Evolutionary conservation across 2,329 filamentous ascomycete genomes (phyloP).

Genomic region (Nannizziopsis arthrosporioides): DNA sequence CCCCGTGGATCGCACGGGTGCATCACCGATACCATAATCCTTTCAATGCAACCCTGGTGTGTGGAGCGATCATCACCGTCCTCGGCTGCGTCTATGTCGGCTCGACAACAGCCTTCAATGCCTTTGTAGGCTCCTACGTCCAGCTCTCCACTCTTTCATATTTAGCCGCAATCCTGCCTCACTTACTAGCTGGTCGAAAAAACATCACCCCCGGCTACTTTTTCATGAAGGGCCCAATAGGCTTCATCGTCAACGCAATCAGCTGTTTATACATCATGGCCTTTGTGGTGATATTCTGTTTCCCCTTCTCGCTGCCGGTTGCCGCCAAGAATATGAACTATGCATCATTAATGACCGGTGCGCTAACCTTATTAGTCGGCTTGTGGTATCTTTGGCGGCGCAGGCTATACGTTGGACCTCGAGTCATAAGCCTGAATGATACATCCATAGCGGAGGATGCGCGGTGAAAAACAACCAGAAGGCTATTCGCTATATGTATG

Average conservation of each 20-base stretch:
- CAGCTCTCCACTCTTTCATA: slow-evolving; percentile 47
- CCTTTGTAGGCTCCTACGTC: slow-evolving; percentile 48
- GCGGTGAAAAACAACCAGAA: too few relatives aligned
- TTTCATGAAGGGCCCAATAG: slow-evolving; percentile 40
- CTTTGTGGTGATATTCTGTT: slow-evolving; percentile 50
- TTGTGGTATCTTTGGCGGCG: slow-evolving; percentile 35
- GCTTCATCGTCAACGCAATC: slow-evolving; percentile 39
- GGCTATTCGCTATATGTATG: too few relatives aligned
- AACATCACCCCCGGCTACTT: slow-evolving; percentile 45
- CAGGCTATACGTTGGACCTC: slow-evolving; percentile 26
- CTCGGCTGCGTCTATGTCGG: slow-evolving; percentile 48
- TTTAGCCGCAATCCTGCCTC: slow-evolving; percentile 40
- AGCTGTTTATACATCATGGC: slow-evolving; percentile 39
- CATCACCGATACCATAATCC: slow-evolving; percentile 47
- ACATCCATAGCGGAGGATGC: too few relatives aligned
- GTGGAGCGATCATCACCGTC: slow-evolving; percentile 40
- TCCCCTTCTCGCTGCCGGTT: slow-evolving; percentile 41
- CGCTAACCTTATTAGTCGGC: slow-evolving; percentile 40
- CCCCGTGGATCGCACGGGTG: slow-evolving; percentile 29
- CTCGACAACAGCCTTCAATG: slow-evolving; percentile 44
- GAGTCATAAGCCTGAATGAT: too few relatives aligned
- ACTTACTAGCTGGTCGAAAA: slow-evolving; percentile 42
- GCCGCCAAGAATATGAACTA: slow-evolving; percentile 44
- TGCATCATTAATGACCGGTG: slow-evolving; percentile 41
- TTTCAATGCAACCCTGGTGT: slow-evolving; percentile 47